phyloP scores from a whole-genome alignment of 2,329 filamentous ascomycete species.

The Macroventuria anomochaeta region DNA sequence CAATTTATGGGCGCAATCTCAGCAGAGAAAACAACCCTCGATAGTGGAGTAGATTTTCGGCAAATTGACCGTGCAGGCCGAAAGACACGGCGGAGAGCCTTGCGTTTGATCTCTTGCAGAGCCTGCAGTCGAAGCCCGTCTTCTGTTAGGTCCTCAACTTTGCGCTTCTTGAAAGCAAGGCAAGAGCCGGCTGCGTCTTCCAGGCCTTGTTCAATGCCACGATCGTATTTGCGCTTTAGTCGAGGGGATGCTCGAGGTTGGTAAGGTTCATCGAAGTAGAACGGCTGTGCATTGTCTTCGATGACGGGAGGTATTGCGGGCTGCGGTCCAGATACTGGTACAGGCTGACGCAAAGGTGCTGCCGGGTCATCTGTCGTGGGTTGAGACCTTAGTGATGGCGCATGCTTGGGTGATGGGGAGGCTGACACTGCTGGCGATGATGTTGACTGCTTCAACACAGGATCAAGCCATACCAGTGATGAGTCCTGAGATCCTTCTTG shows the following conservation, averaged over 20 bases:
- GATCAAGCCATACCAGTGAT: neutral
- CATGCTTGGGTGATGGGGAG: neutral
- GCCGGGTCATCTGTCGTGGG: neutral
- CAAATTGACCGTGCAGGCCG: neutral
- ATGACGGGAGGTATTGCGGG: too few species aligned
- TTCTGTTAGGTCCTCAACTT: neutral
- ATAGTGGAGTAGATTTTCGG: neutral
- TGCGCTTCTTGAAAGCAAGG: neutral
- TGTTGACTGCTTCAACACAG: neutral
- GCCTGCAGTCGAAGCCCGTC: neutral
- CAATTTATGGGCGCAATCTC: neutral
- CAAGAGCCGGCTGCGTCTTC: neutral
- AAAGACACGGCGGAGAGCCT: neutral
- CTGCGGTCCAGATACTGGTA: neutral
- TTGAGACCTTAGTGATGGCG: neutral
- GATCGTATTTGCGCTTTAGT: constrained; percentile 11
- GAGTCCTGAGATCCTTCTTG: too few species aligned
- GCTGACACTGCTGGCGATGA: neutral
- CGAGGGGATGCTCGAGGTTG: neutral
- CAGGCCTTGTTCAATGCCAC: too few species aligned
- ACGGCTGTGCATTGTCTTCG: neutral
- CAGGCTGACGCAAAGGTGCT: neutral
- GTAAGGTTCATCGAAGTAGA: neutral
- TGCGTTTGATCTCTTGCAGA: neutral
- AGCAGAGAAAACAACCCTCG: neutral